Evolutionary conservation across 495 filamentous ascomycete genomes (phyloP).

Genomic region (Cercophora newfieldiana): DNA sequence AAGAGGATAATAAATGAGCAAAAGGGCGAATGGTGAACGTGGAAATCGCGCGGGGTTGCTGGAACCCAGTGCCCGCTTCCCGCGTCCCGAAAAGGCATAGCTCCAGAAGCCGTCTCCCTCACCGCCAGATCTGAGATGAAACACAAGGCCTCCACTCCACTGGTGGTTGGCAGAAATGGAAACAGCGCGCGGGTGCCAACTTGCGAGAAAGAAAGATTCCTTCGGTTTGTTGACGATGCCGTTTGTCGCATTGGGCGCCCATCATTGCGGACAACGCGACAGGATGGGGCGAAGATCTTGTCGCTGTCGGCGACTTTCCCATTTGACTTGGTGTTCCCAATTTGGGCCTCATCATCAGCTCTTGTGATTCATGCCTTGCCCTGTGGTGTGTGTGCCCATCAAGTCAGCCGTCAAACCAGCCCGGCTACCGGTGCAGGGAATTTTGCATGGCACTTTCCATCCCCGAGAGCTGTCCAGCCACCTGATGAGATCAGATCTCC

Average conservation of each 20-base stretch:
- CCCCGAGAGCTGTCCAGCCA: background rate
- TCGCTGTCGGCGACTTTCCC: background rate
- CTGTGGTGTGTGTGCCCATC: no score
- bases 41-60: conserved; percentile 5
- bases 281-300: background rate
- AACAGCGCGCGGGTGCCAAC: background rate
- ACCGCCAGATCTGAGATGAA: conserved; percentile 24
- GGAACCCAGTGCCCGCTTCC: background rate
- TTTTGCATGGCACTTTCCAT: no score
- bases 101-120: conserved; percentile 14
- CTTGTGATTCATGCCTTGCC: no score
- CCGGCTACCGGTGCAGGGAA: no score
- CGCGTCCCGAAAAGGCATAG: conserved; percentile 6
- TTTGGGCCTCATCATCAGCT: no score
- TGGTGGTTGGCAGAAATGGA: background rate
- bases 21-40: conserved; percentile 3
- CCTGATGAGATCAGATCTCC: background rate
- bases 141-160: conserved; percentile 2
- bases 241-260: background rate
- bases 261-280: background rate
- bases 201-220: background rate
- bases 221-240: background rate
- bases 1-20: background rate
- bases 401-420: no score
- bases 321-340: background rate